Evolutionary conservation across 225 moss, liverwort and hornwort genomes (phyloP), one percentile per base, ranked within the genome.

Genomic region (Neckera pumila): DNA sequence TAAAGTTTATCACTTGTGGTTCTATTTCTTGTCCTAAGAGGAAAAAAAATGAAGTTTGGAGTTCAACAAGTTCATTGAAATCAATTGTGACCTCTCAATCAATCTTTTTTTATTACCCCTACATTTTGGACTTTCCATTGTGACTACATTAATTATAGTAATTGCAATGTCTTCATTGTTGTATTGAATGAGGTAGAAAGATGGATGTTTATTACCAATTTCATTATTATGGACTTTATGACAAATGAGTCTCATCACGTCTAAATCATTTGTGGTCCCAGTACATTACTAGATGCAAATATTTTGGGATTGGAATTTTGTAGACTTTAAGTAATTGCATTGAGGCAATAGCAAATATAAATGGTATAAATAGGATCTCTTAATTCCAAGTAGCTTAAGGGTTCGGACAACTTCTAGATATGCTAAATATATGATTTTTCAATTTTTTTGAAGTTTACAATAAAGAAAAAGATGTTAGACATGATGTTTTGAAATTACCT

Each of bases 1-100:
- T 33, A 3, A 0, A 9, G 19, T 34, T 76, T 53, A 36, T 76
- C 1, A 23, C 1, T 36, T 9, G 5, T 3, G 0, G 3, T 8
- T 76, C 9, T 6, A 33, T 34, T 30, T 51, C 34, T 22, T 76
- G 9, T 53, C 6, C 22, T 8, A 36, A 76, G 14, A 53, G 10
- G 28, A 45, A 45, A 28, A 8, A 28, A 28, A 45, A 76, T 53
- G 53, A 76, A 34, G 33, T 36, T 53, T 22, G 25, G 9, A 76
- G 36, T 20, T 53, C 5, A 53, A 9, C 3, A 34, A 76, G 22
- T 53, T 76, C 0, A 51, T 49, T 75, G 33, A 49, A 31, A 51
- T 49, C 33, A 51, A 49, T 11, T 18, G 4, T 19, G 0, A 74
- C 0, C 47, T 18, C 1, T 47, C 19, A 31, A 19, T 47, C 31